Conservation (phyloP, 805 yeast genomes). For the Wickerhamomyces alni region DNA sequence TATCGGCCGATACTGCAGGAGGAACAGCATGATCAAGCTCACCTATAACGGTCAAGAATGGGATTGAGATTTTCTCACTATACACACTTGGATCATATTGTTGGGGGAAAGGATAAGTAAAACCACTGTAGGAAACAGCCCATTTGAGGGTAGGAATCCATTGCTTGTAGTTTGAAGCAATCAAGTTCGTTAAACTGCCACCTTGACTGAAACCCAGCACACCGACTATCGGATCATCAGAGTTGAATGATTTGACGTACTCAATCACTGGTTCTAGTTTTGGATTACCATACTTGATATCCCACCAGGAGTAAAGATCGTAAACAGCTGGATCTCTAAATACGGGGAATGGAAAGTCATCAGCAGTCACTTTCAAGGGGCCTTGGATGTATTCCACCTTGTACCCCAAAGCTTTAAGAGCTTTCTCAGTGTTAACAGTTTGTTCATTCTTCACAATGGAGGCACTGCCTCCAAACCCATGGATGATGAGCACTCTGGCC, state of each 20-base stretch:
- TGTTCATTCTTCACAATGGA: slow-evolving; percentile 1
- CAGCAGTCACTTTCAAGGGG: slow-evolving; percentile 54
- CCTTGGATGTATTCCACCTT: slow-evolving; percentile 68
- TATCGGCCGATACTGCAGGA: not conserved
- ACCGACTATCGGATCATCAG: slow-evolving; percentile 6
- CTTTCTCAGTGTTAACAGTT: slow-evolving; percentile 46
- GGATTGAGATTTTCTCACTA: slow-evolving; percentile 2
- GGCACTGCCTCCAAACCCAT: slow-evolving; percentile 8
- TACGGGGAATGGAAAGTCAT: slow-evolving; percentile 49
- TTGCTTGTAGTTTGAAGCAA: slow-evolving; percentile 17
- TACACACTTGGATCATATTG: not conserved
- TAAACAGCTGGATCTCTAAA: slow-evolving; percentile 24
- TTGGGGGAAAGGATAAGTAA: slow-evolving; percentile 4
- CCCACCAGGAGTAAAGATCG: slow-evolving; percentile 9
- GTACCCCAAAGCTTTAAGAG: slow-evolving; percentile 46
- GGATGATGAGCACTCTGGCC: not conserved
- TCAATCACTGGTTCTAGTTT: not conserved
- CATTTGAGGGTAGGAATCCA: slow-evolving; percentile 48
- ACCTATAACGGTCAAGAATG: slow-evolving; percentile 4
- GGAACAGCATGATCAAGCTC: not conserved
- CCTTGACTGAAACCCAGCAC: slow-evolving; percentile 10
- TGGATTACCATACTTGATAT: slow-evolving; percentile 1
- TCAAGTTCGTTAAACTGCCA: slow-evolving; percentile 3
- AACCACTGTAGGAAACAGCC: slow-evolving; percentile 34
- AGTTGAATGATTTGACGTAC: not conserved